Conservation (phyloP, 2,329 filamentous ascomycete genomes). For the Ophiosphaerella herpotricha region DNA sequence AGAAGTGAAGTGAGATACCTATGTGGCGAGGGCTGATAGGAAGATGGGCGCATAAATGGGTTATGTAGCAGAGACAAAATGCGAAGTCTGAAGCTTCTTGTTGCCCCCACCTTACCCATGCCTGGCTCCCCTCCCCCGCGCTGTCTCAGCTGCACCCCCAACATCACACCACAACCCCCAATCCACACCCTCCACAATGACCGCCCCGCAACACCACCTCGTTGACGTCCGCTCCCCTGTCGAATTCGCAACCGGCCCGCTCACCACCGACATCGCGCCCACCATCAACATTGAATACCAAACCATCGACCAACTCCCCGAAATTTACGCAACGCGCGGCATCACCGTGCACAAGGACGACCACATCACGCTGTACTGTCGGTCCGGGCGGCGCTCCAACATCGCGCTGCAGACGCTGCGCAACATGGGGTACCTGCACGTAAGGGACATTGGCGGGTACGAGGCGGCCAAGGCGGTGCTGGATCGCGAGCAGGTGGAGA, state of each 20-base stretch:
- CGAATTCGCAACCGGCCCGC: constrained; percentile 41
- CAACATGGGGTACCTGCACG: constrained; percentile 34
- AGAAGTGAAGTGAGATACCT: too few species aligned
- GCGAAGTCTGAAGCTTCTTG: too few species aligned
- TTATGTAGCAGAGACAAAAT: too few species aligned
- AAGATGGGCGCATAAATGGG: too few species aligned
- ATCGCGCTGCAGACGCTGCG: constrained; percentile 38
- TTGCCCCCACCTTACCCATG: too few species aligned
- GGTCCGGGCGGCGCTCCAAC: constrained; percentile 39
- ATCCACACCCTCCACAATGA: constrained; percentile 1
- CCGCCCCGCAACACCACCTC: constrained; percentile 24
- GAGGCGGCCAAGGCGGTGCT: constrained; percentile 38
- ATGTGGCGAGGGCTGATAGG: too few species aligned
- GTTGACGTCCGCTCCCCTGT: constrained; percentile 45
- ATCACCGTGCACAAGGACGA: constrained; percentile 29
- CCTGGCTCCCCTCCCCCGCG: too few species aligned
- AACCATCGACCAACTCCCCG: constrained; percentile 33
- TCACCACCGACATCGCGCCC: constrained; percentile 26
- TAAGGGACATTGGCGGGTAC: constrained; percentile 43
- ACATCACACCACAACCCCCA: background rate
- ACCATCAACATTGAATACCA: constrained; percentile 47
- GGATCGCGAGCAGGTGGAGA: constrained; percentile 29
- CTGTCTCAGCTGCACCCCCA: background rate
- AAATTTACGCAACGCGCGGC: constrained; percentile 22
- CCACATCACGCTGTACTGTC: constrained; percentile 45